phyloP scores from a whole-genome alignment of 1,139 yeast species.

The Suhomyces guaymorum region DNA sequence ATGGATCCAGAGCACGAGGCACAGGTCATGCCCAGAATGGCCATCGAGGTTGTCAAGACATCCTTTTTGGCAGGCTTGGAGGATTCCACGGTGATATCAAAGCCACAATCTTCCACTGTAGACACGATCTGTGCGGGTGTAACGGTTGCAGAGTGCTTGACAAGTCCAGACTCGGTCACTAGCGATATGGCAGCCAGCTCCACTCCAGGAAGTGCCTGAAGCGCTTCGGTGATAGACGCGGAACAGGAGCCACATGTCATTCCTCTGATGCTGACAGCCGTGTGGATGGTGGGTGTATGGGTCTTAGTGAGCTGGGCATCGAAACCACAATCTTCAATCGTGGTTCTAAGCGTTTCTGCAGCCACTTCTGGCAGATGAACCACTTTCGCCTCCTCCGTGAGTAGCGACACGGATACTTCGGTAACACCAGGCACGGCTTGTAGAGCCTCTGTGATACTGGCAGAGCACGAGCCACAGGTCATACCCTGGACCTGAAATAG shows the following conservation, averaged over 20 bases:
- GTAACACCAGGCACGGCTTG: constrained; percentile 24
- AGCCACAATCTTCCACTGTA: constrained; percentile 73
- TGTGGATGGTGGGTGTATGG: constrained; percentile 8
- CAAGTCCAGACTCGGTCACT: constrained; percentile 69
- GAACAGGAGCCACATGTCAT: constrained; percentile 92
- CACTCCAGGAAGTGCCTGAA: constrained; percentile 52
- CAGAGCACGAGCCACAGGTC: constrained; percentile 44
- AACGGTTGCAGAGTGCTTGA: constrained; percentile 43
- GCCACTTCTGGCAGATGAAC: constrained; percentile 18
- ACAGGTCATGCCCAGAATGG: constrained; percentile 40
- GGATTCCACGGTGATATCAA: constrained; percentile 51
- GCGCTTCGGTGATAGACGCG: constrained; percentile 57
- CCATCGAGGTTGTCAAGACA: constrained; percentile 11
- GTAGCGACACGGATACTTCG: constrained; percentile 33
- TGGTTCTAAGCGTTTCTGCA: constrained; percentile 16
- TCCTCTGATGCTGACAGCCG: constrained; percentile 45
- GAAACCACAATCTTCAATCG: constrained; percentile 41
- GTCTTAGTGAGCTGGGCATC: constrained; percentile 25
- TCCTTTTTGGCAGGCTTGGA: constrained; percentile 5
- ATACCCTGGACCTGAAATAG: constrained; percentile 29
- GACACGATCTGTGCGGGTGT: constrained; percentile 40
- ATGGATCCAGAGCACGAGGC: constrained; percentile 47
- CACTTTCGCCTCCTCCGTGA: constrained; percentile 39
- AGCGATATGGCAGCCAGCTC: constrained; percentile 60
- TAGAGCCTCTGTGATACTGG: constrained; percentile 30